Conservation (phyloP, 2,329 filamentous ascomycete genomes). For the Chaetomiaceae sp. region DNA sequence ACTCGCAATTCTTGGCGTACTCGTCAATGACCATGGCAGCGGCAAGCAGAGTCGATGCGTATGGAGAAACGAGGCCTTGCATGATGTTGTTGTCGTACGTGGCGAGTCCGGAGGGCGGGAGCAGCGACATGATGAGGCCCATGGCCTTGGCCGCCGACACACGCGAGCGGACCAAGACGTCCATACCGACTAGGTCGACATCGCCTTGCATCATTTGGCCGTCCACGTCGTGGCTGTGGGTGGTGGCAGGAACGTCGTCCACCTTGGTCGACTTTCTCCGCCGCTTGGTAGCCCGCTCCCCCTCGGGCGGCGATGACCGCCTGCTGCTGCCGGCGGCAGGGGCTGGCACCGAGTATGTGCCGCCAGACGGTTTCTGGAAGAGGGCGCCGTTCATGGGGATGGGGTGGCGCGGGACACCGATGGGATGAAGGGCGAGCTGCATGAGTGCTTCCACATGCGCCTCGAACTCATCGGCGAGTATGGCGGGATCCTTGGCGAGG, state of each 20-base stretch:
- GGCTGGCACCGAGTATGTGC: constrained; percentile 61
- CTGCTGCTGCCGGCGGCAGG: constrained; percentile 41
- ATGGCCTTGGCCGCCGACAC: constrained; percentile 84
- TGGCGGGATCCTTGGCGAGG: constrained; percentile 58
- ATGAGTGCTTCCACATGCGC: constrained; percentile 76
- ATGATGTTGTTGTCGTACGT: constrained; percentile 63
- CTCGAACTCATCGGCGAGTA: constrained; percentile 69
- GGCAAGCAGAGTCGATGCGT: constrained; percentile 81
- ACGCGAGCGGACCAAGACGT: constrained; percentile 82
- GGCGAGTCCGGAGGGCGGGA: constrained; percentile 60
- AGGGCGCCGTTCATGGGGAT: constrained; percentile 86
- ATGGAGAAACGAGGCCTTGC: constrained; percentile 64
- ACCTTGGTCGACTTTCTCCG: constrained; percentile 80
- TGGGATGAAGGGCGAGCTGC: constrained; percentile 79
- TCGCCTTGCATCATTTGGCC: constrained; percentile 98
- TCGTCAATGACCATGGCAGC: constrained; percentile 84
- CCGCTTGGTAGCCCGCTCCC: constrained; percentile 66
- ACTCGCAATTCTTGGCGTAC: constrained; percentile 61
- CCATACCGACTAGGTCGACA: constrained; percentile 86
- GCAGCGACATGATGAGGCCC: constrained; percentile 73
- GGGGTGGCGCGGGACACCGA: constrained; percentile 85
- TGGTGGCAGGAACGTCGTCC: constrained; percentile 60
- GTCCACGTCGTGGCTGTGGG: constrained; percentile 89
- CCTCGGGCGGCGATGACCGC: constrained; percentile 49
- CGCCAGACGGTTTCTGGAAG: constrained; percentile 90